These are phyloP conservation scores for Pichia cabralensis DNA, from an alignment of 805 yeast species.

Conservation along the genomic window DNA sequence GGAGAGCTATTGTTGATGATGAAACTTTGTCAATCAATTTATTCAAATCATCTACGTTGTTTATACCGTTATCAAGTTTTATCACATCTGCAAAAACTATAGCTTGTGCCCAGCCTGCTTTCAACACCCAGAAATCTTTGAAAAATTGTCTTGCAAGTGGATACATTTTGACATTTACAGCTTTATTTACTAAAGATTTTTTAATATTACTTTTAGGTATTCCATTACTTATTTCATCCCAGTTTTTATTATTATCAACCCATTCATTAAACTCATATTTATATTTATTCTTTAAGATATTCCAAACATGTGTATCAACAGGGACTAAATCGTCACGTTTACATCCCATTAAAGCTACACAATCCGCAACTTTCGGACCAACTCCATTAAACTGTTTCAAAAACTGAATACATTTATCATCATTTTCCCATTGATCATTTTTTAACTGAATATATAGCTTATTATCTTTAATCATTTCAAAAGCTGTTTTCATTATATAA, in stretches of 20 bases:
- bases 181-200: constrained; percentile 8
- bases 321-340: constrained; percentile 86
- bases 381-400: constrained; percentile 72
- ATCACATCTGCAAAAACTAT: constrained; percentile 81
- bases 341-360: constrained; percentile 86
- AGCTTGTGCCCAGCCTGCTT: constrained; percentile 99
- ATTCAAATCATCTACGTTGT: constrained; percentile 15
- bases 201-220: constrained; percentile 2
- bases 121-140: constrained; percentile 67
- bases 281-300: constrained; percentile 79
- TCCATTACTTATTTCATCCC: background rate
- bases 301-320: constrained; percentile 90
- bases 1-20: too few relatives aligned
- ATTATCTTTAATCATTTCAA: constrained; percentile 33
- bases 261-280: constrained; percentile 36
- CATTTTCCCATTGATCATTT: constrained; percentile 28
- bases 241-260: constrained; percentile 83
- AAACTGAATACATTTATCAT: constrained; percentile 41
- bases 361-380: constrained; percentile 97
- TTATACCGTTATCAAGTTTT: constrained; percentile 55
- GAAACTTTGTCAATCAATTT: constrained; percentile 4
- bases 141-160: constrained; percentile 26
- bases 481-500: constrained; percentile 73
- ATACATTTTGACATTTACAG: constrained; percentile 37
- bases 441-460: constrained; percentile 28